Percentiles rank a stretch among this genome's conserved stretches.
phyloP scores from a whole-genome alignment of 208 protist genomes.

The Trypanosoma caninum region DNA sequence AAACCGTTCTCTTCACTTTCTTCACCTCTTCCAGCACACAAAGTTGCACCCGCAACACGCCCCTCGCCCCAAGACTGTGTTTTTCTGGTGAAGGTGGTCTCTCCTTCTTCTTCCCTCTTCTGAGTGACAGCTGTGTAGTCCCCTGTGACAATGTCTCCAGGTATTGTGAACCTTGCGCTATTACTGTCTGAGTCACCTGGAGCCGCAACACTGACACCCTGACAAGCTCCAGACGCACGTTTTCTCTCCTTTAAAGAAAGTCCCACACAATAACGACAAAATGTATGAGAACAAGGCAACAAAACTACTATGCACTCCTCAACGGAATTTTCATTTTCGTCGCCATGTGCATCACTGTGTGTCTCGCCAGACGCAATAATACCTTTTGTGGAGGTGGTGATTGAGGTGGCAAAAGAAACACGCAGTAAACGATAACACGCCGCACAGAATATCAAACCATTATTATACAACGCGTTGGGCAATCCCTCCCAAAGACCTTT shows the following conservation, averaged over 20 bases:
- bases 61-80: background rate
- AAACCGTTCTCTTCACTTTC: background rate
- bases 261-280: slow-evolving; percentile 31
- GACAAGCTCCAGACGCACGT: background rate
- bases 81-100: background rate
- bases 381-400: slow-evolving; percentile 13
- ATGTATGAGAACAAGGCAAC: slow-evolving; percentile 35
- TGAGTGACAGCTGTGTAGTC: background rate
- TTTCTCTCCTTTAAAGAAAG: background rate
- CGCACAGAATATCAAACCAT: too few species aligned
- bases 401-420: slow-evolving; percentile 16
- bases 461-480: background rate
- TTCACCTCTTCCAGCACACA: background rate
- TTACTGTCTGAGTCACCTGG: background rate
- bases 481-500: background rate
- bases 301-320: slow-evolving; percentile 34
- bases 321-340: background rate
- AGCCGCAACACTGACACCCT: background rate
- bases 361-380: background rate
- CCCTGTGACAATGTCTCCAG: background rate
- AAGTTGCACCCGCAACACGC: background rate
- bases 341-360: background rate
- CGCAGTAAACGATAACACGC: background rate
- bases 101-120: background rate
- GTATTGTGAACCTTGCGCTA: background rate